Evolutionary conservation across 495 filamentous ascomycete genomes (phyloP), one percentile per base, ranked within the genome.

Genomic region (Daldinia vernicosa): DNA sequence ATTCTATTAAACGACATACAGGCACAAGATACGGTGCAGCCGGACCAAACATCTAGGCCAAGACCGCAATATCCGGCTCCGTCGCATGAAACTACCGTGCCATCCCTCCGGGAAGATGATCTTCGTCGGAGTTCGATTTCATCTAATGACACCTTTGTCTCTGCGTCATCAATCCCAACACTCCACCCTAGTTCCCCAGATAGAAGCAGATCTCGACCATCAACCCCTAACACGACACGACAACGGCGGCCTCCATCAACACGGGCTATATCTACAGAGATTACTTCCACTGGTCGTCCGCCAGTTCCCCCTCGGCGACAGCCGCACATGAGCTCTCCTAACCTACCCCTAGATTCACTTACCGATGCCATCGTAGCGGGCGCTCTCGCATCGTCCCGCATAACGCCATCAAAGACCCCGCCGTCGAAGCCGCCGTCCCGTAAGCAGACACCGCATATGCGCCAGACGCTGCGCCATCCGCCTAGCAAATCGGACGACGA

Each of bases 351-450:
- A 15, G 74, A 79, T 17, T 84, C 82, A 0, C 80, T 88, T 19
- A 83, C 84, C 22, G 89, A 94, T 79, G 93, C 95, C 57, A 94
- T 97, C 69, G 85, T 95, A 43, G 95, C 93, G 24, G 92, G 93
- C 54, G 92, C 91, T 60, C 82, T 95, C 4, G 95, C 93, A 43
- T 91, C 93, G 6, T 87, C 91, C 3, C 82, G 83, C 61, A 60
- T 80, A 53, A 69, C 71, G 61, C 55, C 73, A 54, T 70, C 71
- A 3, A 78, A 80, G 19, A 63, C 70, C 6, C 76, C 63, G 7
- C 68, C 79, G 1, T 69, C 72, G 6, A 62, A 65, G 24, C 66
- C 74, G 27, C 73, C 77, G 7, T 80, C 81, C 27, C 75, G 72
- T 57, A 80, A 54, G 63, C 77, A 69, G 66, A 74, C 76, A n/a